Base-by-base conservation (phyloP, 129 eudicot species). In the Helianthus tuberosus region DNA sequence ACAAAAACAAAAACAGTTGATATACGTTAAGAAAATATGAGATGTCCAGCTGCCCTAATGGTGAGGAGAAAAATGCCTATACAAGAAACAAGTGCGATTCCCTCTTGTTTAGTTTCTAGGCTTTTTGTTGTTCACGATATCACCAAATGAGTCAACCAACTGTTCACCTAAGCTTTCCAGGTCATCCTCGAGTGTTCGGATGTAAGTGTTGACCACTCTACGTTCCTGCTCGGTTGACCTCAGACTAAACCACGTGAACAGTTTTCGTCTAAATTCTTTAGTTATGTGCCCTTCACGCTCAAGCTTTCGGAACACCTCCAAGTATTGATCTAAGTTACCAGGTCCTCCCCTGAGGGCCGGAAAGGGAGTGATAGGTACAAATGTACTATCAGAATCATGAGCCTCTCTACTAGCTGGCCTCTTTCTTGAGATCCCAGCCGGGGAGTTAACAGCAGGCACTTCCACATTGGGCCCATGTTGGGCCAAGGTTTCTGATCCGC, bases 241-340 rank as follows among this genome's bases (percentile, higher is more conserved):
- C 75, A 93, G 81, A 68, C 98, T 90, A 67, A 87, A 90, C 98
- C 98, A 93, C 5, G 96, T 93, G 35, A 93, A 79, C 73, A 93
- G 60, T 38, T 86, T 93, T 73, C 83, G 71, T 67, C 96, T 85
- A 76, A 92, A 92, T 15, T 92, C 96, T 79, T 77, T 79, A 54
- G 73, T 80, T 9, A 92, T 85, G 68, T 85, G 58, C 5, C 98
- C 96, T 52, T 87, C 74, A 27, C 88, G 85, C 72, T 92, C 98
- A 58, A 92, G 81, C 88, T 84, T 76, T n/a, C 98, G 89, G 15
- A 89, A 89, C 46, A 76, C 80, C 81, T 83, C 81, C 63, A 92
- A 89, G 73, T 81, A 85, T 65, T 79, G 85, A 27, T 87, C 96
- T 73, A 89, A 69, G 60, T 66, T 70, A 13, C 86, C 85, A 1